Base-by-base conservation (phyloP, 257 asterid species). In the Plantago ovata region DNA sequence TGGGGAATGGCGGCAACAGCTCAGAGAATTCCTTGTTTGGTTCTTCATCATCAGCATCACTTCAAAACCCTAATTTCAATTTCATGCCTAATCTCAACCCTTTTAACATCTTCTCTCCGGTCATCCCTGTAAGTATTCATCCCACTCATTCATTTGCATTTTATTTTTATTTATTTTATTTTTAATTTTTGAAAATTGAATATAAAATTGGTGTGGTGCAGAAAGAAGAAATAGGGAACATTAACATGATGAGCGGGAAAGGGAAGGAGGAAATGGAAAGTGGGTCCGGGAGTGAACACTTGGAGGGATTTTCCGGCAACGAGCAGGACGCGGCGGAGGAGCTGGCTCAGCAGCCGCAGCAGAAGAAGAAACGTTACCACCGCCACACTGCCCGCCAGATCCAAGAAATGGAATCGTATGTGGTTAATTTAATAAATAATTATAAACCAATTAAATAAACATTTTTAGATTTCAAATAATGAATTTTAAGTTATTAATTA, bases 331-430 rank as follows among this genome's bases (percentile, higher is more conserved):
- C 59, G 6, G 79, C 75, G 10, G 79, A 68, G 7, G 43, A 55
- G 1, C 47, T 33, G 1, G 63, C 60, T 16, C 81, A 77, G 12
- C 73, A 66, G 55, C 81, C 56, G 2, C 77, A 43, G 20, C 4
- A 68, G 9, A 88, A 88, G 76, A 89, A 81, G 62, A 88, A 92
- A 62, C 96, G 95, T 49, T 92, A 92, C 73, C 98, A 92, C 53
- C 81, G 98, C 16, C 98, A 92, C 79, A 92, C 95, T 0, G 73
- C 95, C 11, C 79, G 80, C 11, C 98, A 92, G 86, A 92, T 92
- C 91, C 97, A 92, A 69, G 95, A 92, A 79, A 86, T 92, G 98
- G 98, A 92, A 69, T 63, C 85, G 98, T 91, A 62, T 18, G 67
- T 28, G 4, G 7, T 3, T 28, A 28, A 28, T n/a, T n/a, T n/a